Base-by-base conservation (phyloP, 1,284 basidiomycete genomes). In the Fomitopsis betulina region DNA sequence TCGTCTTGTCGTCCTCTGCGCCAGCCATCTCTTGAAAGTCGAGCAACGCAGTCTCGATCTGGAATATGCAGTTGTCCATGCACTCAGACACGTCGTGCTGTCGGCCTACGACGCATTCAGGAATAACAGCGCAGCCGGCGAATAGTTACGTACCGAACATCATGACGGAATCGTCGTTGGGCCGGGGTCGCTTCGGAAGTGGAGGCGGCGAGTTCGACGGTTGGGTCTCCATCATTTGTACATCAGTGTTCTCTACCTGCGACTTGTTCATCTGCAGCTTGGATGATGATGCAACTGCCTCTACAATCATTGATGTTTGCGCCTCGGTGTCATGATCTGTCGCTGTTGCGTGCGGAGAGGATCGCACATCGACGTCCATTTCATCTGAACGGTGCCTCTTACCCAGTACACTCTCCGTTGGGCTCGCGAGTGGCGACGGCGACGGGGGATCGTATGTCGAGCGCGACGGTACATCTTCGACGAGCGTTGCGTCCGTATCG, bases 71-170 rank as follows among this genome's bases (percentile, higher is more conserved):
- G 67, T 99, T 99, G 75, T 99, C 96, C 85, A 99, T 92, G 72
- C 96, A 98, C 74, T 99, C 96, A 0, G 96, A 91, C 2, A 98
- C 96, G 70, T 99, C 96, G 69, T 99, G 96, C 68, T 99, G 96
- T 63, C 92, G 89, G n/a, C 94, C 94, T 86, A 61, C n/a, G 15
- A 39, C 39, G 25, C n/a, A 19, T 38, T 52, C 25, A 47, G 32
- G 5, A n/a, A 23, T 5, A 0, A 30, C 23, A 32, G 8, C 47
- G 52, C 17, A 25, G 23, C 3, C 12, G 2, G 13, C 13, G 21
- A 23, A 30, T 15, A 12, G 19, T 3, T 15, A 47, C 68, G 5
- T 68, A 92, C 93, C 94, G 68, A 96, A 96, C 82, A 94, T 89
- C 90, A 96, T 93, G 17, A 85, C 83, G 3, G 85, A 90, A 63